These are phyloP conservation scores for Corniculantispora saksenae DNA, from an alignment of 2,329 filamentous ascomycete genomes.

Conservation along the genomic window DNA sequence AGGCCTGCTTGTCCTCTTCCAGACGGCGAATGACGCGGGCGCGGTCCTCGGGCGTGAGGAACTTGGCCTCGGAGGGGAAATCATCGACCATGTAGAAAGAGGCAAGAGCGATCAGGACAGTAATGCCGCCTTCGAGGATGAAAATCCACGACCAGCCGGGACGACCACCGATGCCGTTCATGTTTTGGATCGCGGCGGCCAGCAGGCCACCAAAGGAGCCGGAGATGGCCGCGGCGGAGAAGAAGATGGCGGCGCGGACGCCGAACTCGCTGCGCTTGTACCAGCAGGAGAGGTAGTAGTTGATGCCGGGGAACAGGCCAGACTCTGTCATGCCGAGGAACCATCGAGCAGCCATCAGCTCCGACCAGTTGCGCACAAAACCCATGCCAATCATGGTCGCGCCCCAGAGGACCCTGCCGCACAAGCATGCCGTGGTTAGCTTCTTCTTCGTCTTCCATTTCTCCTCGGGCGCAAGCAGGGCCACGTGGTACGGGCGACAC, in stretches of 20 bases:
- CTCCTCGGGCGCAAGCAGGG: background rate
- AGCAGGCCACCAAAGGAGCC: constrained; percentile 77
- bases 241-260: constrained; percentile 79
- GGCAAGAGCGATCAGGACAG: constrained; percentile 65
- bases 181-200: constrained; percentile 69
- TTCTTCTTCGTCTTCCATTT: background rate
- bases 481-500: constrained; percentile 2
- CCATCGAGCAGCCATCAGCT: constrained; percentile 66
- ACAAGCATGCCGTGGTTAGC: constrained; percentile 7
- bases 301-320: constrained; percentile 74
- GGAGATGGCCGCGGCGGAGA: constrained; percentile 77
- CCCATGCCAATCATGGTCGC: constrained; percentile 70
- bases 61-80: constrained; percentile 75
- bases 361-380: constrained; percentile 62
- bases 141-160: constrained; percentile 67
- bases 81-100: constrained; percentile 82
- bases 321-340: constrained; percentile 77
- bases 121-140: constrained; percentile 69
- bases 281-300: constrained; percentile 83
- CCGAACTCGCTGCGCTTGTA: constrained; percentile 79
- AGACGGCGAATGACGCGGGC: constrained; percentile 71
- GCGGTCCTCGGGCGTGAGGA: constrained; percentile 70
- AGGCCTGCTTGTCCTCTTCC: constrained; percentile 69
- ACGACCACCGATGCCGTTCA: constrained; percentile 62
- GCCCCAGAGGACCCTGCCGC: constrained; percentile 62